Percentiles rank a stretch among this genome's conserved stretches.
These are phyloP conservation scores for Amanita polypyramis DNA, from an alignment of 768 basidiomycete genomes.

Conservation along the genomic window DNA sequence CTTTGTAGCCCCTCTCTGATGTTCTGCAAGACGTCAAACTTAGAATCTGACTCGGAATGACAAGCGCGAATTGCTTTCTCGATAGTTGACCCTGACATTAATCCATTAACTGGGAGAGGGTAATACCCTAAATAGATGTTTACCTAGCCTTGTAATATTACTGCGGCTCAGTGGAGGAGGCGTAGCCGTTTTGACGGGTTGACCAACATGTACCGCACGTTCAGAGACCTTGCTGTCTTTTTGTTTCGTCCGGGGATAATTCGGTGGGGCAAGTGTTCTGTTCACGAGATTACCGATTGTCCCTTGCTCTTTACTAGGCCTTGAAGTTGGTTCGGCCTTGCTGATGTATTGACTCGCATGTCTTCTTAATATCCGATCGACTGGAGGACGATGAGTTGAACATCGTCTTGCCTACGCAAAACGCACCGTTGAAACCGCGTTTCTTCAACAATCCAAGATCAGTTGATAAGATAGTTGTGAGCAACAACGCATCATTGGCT, in stretches of 20 bases:
- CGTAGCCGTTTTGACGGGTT: background rate
- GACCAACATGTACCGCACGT: background rate
- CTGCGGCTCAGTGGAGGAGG: background rate
- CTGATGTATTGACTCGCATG: conserved; percentile 47
- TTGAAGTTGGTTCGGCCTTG: background rate
- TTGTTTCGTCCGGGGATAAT: background rate
- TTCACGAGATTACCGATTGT: background rate
- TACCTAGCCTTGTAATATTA: conserved; percentile 1
- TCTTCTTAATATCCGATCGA: conserved; percentile 84
- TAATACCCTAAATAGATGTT: background rate
- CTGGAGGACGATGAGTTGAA: conserved; percentile 28
- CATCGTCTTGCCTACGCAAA: background rate
- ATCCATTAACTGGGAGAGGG: background rate
- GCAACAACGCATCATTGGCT: conserved; percentile 78
- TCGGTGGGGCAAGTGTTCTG: background rate
- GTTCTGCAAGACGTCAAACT: conserved; percentile 57
- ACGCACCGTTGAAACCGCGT: conserved; percentile 73
- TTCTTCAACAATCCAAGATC: conserved; percentile 73
- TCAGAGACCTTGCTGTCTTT: background rate
- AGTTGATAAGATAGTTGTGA: conserved; percentile 91
- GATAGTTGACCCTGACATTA: conserved; percentile 35
- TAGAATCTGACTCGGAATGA: conserved; percentile 49
- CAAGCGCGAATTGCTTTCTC: conserved; percentile 67
- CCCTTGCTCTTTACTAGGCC: background rate
- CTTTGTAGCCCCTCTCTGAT: conserved; percentile 71